phyloP scores from a whole-genome alignment of 2,329 filamentous ascomycete genomes.

The Knoxdaviesia capensis region DNA sequence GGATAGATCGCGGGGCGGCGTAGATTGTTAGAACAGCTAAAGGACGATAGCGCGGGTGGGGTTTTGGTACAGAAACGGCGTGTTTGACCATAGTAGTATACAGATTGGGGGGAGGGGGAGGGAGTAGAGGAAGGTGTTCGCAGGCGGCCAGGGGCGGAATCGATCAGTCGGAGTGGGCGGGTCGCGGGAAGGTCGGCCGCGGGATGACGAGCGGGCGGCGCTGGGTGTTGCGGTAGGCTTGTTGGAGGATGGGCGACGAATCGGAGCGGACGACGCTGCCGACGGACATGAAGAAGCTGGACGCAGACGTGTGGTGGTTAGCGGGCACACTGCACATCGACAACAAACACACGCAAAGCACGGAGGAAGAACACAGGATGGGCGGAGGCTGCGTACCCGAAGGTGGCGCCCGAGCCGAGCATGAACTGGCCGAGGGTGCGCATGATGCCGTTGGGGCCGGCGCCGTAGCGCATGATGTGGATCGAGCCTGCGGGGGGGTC shows the following conservation, averaged over 20 bases:
- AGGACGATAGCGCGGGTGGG: too few species aligned
- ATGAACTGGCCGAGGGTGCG: slow-evolving; percentile 92
- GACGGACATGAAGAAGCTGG: slow-evolving; percentile 93
- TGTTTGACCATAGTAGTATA: too few species aligned
- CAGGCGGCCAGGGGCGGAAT: too few species aligned
- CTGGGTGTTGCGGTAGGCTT: too few species aligned
- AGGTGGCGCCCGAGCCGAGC: slow-evolving; percentile 83
- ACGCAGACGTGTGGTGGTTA: background rate
- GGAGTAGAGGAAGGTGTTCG: too few species aligned
- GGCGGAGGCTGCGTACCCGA: slow-evolving; percentile 42
- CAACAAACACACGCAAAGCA: background rate
- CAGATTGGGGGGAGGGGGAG: too few species aligned
- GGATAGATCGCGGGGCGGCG: too few species aligned
- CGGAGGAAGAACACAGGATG: background rate
- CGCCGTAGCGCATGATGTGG: slow-evolving; percentile 88
- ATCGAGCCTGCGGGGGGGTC: slow-evolving; percentile 44
- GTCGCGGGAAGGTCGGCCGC: too few species aligned
- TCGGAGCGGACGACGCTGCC: slow-evolving; percentile 92
- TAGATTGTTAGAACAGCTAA: too few species aligned
- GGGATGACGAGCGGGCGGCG: too few species aligned
- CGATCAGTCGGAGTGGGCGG: too few species aligned
- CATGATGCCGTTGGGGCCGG: slow-evolving; percentile 84
- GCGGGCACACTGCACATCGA: background rate
- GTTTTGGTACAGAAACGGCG: too few species aligned
- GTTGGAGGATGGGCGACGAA: background rate